phyloP scores from a whole-genome alignment of 2,329 filamentous ascomycete species.

The Colletotrichum karsti region DNA sequence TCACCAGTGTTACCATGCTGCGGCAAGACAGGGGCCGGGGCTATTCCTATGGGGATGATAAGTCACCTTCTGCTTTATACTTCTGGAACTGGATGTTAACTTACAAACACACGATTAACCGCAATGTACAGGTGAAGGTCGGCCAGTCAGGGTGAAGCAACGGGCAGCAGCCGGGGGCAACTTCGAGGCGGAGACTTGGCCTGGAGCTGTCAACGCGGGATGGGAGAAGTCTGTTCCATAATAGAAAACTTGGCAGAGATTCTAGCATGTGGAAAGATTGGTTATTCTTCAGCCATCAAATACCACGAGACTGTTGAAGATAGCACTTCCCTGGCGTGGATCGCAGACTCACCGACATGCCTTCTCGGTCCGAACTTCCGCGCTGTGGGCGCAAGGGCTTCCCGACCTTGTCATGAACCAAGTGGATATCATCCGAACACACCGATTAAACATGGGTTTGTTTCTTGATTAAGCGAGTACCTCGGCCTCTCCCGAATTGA shows the following conservation, averaged over 20 bases:
- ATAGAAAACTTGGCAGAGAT: no score
- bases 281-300: no score
- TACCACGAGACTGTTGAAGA: no score
- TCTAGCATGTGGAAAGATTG: no score
- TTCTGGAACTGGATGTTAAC: background rate
- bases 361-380: background rate
- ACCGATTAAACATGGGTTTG: background rate
- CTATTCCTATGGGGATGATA: background rate
- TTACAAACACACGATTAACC: background rate
- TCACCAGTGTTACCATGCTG: background rate
- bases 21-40: background rate
- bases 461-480: background rate
- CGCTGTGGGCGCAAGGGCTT: background rate
- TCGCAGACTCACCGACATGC: background rate
- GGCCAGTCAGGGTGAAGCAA: background rate
- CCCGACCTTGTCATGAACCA: background rate
- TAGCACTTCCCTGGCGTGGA: no score
- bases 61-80: background rate
- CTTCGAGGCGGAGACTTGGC: no score
- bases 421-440: background rate
- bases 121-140: background rate
- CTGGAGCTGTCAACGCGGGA: no score
- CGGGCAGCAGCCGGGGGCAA: no score
- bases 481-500: constrained; percentile 18
- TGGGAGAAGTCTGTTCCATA: no score